These are phyloP conservation scores for Hypoxylon crocopeplum DNA, from an alignment of 495 filamentous ascomycete species.

Conservation along the genomic window DNA sequence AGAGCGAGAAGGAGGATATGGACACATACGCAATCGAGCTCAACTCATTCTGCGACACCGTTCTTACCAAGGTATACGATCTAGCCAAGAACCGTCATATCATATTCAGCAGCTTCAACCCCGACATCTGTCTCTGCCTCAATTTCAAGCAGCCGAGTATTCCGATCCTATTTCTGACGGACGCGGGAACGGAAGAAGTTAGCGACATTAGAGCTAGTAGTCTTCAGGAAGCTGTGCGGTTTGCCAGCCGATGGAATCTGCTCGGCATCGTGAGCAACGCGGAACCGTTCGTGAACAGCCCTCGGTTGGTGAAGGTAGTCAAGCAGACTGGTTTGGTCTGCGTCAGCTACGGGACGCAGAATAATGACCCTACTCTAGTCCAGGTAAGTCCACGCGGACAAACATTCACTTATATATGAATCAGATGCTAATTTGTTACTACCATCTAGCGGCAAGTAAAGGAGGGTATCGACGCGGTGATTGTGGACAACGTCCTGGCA, in stretches of 20 bases:
- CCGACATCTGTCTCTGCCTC: constrained; percentile 90
- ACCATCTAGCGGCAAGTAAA: constrained; percentile 79
- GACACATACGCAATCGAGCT: constrained; percentile 96
- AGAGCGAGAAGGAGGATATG: constrained; percentile 95
- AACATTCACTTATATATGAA: neutral
- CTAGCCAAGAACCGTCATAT: constrained; percentile 75
- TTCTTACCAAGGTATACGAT: constrained; percentile 83
- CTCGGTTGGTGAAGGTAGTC: constrained; percentile 91
- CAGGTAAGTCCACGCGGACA: constrained; percentile 72
- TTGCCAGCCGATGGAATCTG: constrained; percentile 92
- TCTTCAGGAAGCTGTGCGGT: constrained; percentile 93
- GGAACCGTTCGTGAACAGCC: constrained; percentile 84
- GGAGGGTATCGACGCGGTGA: constrained; percentile 95
- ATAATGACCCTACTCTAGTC: constrained; percentile 85
- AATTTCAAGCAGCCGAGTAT: constrained; percentile 96
- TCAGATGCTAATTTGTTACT: constrained; percentile 33
- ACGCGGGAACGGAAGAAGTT: constrained; percentile 76
- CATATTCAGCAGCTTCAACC: constrained; percentile 96
- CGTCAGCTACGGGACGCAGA: constrained; percentile 89
- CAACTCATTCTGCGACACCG: constrained; percentile 95
- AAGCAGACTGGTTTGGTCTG: constrained; percentile 94
- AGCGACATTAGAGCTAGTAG: constrained; percentile 92
- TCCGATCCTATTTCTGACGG: constrained; percentile 92
- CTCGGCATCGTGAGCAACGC: constrained; percentile 87
- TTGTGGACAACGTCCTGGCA: constrained; percentile 89